Evolutionary conservation across 208 protist species (phyloP).

Genomic region (Strigomonas galati): DNA sequence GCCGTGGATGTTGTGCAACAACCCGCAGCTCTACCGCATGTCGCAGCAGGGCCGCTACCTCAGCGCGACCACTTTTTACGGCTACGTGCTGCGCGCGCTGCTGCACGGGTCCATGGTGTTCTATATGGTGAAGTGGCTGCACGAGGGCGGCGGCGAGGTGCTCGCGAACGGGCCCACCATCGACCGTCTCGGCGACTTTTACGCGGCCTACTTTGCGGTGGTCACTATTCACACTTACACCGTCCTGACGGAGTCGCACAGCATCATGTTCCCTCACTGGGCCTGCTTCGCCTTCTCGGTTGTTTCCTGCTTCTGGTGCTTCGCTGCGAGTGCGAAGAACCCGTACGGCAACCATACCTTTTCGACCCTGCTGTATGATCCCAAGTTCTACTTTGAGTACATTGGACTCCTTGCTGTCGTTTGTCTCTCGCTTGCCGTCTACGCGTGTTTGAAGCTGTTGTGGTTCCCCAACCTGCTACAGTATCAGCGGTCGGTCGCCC

Average conservation of each 20-base stretch:
- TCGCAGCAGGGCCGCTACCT: slow-evolving; percentile 68
- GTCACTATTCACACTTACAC: slow-evolving; percentile 82
- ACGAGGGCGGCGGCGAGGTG: slow-evolving; percentile 30
- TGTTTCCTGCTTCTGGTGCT: slow-evolving; percentile 57
- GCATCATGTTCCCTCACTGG: slow-evolving; percentile 70
- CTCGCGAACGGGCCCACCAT: slow-evolving; percentile 31
- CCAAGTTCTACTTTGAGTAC: slow-evolving; percentile 62
- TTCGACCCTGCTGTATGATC: slow-evolving; percentile 34
- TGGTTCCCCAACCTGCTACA: slow-evolving; percentile 73
- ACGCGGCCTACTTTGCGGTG: slow-evolving; percentile 70
- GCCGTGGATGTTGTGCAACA: slow-evolving; percentile 42
- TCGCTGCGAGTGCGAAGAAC: slow-evolving; percentile 31
- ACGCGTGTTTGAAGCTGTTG: slow-evolving; percentile 46
- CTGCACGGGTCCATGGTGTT: slow-evolving; percentile 75
- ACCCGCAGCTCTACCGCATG: slow-evolving; percentile 65
- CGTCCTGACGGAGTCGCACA: slow-evolving; percentile 81
- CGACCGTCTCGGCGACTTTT: slow-evolving; percentile 72
- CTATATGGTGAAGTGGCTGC: slow-evolving; percentile 41
- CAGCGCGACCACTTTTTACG: slow-evolving; percentile 69
- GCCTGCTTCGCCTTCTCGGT: slow-evolving; percentile 55
- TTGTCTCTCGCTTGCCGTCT: slow-evolving; percentile 41
- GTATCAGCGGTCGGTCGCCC: slow-evolving; percentile 36
- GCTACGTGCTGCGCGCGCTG: slow-evolving; percentile 68
- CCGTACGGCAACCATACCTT: slow-evolving; percentile 49
- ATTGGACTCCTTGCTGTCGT: slow-evolving; percentile 32